phyloP scores from a whole-genome alignment of 2,329 filamentous ascomycete species.

The Claviceps pazoutovae region DNA sequence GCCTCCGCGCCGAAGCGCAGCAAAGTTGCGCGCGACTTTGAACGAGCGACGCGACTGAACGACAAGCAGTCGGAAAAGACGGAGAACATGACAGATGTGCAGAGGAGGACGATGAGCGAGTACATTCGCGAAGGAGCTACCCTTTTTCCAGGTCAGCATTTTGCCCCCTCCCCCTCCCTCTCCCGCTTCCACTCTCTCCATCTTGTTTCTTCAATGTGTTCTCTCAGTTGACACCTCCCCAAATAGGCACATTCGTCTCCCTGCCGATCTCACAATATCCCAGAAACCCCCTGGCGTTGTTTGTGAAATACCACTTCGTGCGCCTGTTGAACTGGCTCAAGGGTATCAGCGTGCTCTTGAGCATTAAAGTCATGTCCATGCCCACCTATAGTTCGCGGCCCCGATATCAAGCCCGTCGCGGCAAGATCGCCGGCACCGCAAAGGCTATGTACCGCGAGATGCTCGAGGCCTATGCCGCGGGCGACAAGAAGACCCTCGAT shows the following conservation, averaged over 20 bases:
- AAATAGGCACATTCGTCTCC: constrained; percentile 33
- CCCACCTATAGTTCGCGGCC: constrained; percentile 26
- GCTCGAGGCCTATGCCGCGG: constrained; percentile 45
- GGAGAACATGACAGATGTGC: constrained; percentile 18
- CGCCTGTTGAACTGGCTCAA: constrained; percentile 21
- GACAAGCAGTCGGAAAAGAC: constrained; percentile 14
- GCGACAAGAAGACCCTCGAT: constrained; percentile 36
- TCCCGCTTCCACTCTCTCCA: not conserved
- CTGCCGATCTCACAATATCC: constrained; percentile 25
- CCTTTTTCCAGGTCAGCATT: constrained; percentile 19
- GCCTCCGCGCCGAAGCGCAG: constrained; percentile 13
- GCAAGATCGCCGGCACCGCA: constrained; percentile 35
- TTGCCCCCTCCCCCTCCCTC: not conserved
- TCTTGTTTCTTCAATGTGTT: not conserved
- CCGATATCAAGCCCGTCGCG: constrained; percentile 28
- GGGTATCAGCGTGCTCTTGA: constrained; percentile 21
- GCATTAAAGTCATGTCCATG: constrained; percentile 32
- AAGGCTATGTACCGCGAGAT: constrained; percentile 46
- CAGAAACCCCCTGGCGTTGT: constrained; percentile 13
- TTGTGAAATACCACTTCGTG: constrained; percentile 24
- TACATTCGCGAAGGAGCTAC: constrained; percentile 20
- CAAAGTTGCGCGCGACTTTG: constrained; percentile 16
- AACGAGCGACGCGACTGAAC: constrained; percentile 12
- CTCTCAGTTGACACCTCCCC: too few relatives aligned
- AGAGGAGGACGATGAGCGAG: constrained; percentile 18